These are phyloP conservation scores for Neonectria faginata DNA, from an alignment of 2,329 filamentous ascomycete genomes.

Conservation along the genomic window DNA sequence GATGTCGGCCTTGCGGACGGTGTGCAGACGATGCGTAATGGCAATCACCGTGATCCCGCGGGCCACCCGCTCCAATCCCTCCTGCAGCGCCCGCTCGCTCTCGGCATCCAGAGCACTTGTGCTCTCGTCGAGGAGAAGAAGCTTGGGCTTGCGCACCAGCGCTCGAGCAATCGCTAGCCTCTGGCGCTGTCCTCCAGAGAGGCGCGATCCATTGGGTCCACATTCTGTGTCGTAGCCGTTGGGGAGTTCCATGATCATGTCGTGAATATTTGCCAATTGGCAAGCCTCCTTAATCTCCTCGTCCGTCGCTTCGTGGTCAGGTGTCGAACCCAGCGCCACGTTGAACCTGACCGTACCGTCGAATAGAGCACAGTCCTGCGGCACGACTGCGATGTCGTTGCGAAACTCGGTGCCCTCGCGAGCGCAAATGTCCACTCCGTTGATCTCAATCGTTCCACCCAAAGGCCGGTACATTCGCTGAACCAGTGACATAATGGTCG, in stretches of 20 bases:
- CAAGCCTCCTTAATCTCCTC: conserved; percentile 75
- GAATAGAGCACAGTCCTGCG: conserved; percentile 69
- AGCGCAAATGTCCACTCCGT: conserved; percentile 59
- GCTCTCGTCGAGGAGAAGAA: conserved; percentile 84
- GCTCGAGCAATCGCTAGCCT: conserved; percentile 83
- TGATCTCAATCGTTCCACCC: conserved; percentile 56
- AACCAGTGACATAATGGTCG: conserved; percentile 69
- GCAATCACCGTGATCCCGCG: conserved; percentile 67
- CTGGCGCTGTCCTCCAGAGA: conserved; percentile 85
- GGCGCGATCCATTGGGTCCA: conserved; percentile 77
- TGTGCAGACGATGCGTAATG: conserved; percentile 69
- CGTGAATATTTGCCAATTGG: conserved; percentile 76
- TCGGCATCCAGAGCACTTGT: conserved; percentile 82
- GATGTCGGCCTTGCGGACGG: conserved; percentile 67
- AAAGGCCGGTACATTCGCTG: conserved; percentile 62
- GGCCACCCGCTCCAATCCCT: conserved; percentile 70
- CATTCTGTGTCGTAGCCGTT: conserved; percentile 75
- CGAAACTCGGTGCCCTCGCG: conserved; percentile 59
- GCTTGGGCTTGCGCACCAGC: conserved; percentile 75
- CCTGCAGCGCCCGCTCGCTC: conserved; percentile 73
- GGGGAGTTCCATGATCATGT: conserved; percentile 71
- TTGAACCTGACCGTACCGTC: conserved; percentile 68
- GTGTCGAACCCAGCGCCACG: conserved; percentile 65
- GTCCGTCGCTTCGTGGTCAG: conserved; percentile 65
- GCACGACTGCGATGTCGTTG: conserved; percentile 66